phyloP scores from a whole-genome alignment of 352 stramenopile species.

The Lagenidium sp. region DNA sequence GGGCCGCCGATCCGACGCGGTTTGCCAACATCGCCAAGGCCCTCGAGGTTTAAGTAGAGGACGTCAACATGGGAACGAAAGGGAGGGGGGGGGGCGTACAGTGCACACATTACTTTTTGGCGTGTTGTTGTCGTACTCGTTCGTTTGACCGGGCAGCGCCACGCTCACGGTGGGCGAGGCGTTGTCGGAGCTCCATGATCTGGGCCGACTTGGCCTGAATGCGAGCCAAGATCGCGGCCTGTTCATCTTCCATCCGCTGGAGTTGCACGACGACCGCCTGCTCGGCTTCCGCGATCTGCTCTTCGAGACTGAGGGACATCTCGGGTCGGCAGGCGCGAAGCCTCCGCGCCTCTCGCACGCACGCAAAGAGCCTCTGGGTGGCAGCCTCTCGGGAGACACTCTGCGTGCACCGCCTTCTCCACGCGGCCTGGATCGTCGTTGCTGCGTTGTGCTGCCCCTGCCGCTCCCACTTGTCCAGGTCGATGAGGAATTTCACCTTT shows the following conservation, averaged over 20 bases:
- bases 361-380: constrained; percentile 14
- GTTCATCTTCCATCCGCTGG: constrained; percentile 23
- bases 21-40: constrained; percentile 48
- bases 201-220: constrained; percentile 29
- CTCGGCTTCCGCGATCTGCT: constrained; percentile 40
- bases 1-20: constrained; percentile 14
- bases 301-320: constrained; percentile 27
- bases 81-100: no score
- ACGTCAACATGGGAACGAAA: no score
- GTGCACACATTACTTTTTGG: no score
- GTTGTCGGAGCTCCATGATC: constrained; percentile 2
- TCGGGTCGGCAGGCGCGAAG: constrained; percentile 22
- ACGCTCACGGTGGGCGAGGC: no score
- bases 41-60: constrained; percentile 14
- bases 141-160: no score
- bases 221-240: constrained; percentile 20
- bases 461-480: constrained; percentile 46
- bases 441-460: constrained; percentile 27
- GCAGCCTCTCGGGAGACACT: not conserved
- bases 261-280: constrained; percentile 20
- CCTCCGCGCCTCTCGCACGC: constrained; percentile 17
- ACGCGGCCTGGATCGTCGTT: constrained; percentile 36
- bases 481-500: constrained; percentile 61
- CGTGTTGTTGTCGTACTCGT: no score
- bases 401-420: constrained; percentile 7